Base-by-base conservation (phyloP, 2,329 filamentous ascomycete species). In the Claviceps sp. region DNA sequence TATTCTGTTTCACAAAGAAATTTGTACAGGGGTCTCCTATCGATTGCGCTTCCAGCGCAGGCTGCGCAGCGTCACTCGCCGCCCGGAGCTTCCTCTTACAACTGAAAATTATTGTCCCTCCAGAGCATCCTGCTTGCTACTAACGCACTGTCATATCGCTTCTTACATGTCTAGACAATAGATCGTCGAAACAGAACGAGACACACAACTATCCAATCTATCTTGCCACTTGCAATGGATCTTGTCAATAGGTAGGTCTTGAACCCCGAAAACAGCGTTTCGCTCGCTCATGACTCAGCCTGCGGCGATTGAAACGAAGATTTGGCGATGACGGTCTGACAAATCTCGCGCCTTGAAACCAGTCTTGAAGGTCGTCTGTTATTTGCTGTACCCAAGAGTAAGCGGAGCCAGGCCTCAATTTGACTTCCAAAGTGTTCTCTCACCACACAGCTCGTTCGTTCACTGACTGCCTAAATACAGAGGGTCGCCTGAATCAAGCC, bases 381-480 rank as follows among this genome's bases (percentile, higher is more conserved):
- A 56, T 96, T 98, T 66, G 93, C 93, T 56, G 88, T 98, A n/a
- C 93, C 93, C 55, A 98, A 98, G 74, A 98, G 89, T 90, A 74
- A 75, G 87, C 81, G 45, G 14, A 10, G 4, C 13, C 11, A 26
- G 40, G 11, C 2, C 11, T 22, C 2, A 17, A 19, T 16, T 22
- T 38, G 7, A 4, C 2, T 8, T 22, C 5, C 19, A 43, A 42
- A 42, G 45, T 5, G 37, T 45, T 10, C 19, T 10, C 26, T 37
- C 8, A 11, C 4, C 44, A 34, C 22, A 37, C 8, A 30, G 26
- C 4, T 16, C 5, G 22, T 10, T 34, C 17, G 39, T 30, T 42
- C n/a, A 8, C 11, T 38, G 14, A 16, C 26, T 37, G 13, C 43
- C n/a, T 2, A 24, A 24, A 16, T 39, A 4, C 42, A 53, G 89